A percentile compares a stretch with the other conserved stretches of the same genome.
These are phyloP conservation scores for Diplodia sapinea DNA, from an alignment of 2,329 filamentous ascomycete genomes.

Conservation along the genomic window DNA sequence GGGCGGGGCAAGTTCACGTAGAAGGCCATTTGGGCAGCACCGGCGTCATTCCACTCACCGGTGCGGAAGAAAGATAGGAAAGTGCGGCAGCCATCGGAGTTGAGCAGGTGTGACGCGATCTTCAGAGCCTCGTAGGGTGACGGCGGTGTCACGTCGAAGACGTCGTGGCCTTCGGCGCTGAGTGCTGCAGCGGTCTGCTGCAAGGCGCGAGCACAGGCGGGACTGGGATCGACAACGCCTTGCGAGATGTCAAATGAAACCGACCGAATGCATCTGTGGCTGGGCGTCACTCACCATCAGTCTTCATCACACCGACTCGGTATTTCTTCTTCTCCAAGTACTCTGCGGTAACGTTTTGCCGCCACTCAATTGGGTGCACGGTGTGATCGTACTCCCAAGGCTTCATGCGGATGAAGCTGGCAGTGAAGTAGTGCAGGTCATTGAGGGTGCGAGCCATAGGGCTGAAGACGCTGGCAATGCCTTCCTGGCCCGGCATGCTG, in stretches of 20 bases:
- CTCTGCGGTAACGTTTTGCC: slow-evolving; percentile 64
- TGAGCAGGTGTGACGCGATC: slow-evolving; percentile 80
- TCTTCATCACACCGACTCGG: slow-evolving; percentile 76
- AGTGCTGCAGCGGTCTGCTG: slow-evolving; percentile 73
- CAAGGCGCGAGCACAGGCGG: slow-evolving; percentile 79
- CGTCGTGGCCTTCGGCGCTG: slow-evolving; percentile 73
- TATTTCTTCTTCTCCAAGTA: slow-evolving; percentile 67
- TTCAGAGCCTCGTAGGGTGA: slow-evolving; percentile 70
- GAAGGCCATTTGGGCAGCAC: slow-evolving; percentile 74
- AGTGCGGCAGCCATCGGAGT: slow-evolving; percentile 80
- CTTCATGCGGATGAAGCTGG: slow-evolving; percentile 76
- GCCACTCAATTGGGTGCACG: slow-evolving; percentile 85
- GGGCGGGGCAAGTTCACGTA: slow-evolving; percentile 76
- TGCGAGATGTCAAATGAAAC: neutral
- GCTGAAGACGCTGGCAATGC: slow-evolving; percentile 85
- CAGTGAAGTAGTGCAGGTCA: slow-evolving; percentile 84
- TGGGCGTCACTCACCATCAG: slow-evolving; percentile 60
- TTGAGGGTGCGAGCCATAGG: slow-evolving; percentile 88
- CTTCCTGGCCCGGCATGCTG: slow-evolving; percentile 91
- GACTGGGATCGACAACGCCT: slow-evolving; percentile 80
- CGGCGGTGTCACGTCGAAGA: slow-evolving; percentile 70
- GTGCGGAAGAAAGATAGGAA: slow-evolving; percentile 77
- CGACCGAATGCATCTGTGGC: slow-evolving; percentile 35
- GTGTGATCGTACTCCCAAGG: slow-evolving; percentile 89
- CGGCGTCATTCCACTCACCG: slow-evolving; percentile 80